Percentiles rank a stretch among this genome's conserved stretches.
These are phyloP conservation scores for Ciborinia camelliae DNA, from an alignment of 2,329 filamentous ascomycete species.

Conservation along the genomic window DNA sequence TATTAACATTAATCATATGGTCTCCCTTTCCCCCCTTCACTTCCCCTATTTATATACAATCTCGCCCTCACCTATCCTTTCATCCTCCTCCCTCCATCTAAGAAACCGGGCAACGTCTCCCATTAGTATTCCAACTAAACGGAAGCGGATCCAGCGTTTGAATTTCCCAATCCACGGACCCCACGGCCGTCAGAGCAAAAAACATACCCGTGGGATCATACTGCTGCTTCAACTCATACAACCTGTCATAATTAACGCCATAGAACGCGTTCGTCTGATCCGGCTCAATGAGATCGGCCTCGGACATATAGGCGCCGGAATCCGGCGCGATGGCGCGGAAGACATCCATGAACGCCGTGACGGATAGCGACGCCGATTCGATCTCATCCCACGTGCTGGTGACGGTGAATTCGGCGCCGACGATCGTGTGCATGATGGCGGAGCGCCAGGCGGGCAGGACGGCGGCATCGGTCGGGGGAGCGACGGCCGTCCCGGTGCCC, in stretches of 20 bases:
- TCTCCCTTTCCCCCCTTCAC: no score
- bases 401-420: constrained; percentile 13
- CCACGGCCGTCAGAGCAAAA: constrained; percentile 24
- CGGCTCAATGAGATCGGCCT: constrained; percentile 20
- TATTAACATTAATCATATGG: background rate
- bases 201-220: constrained; percentile 26
- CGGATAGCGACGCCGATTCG: constrained; percentile 41
- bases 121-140: constrained; percentile 16
- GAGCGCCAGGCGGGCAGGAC: constrained; percentile 38
- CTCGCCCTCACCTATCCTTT: no score
- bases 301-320: constrained; percentile 18
- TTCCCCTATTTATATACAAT: background rate
- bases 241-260: constrained; percentile 34
- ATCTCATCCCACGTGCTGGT: constrained; percentile 46
- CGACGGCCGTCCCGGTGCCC: constrained; percentile 7
- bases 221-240: constrained; percentile 28
- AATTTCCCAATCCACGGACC: constrained; percentile 40
- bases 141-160: constrained; percentile 19
- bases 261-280: constrained; percentile 39
- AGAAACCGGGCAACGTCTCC: constrained; percentile 10
- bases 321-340: constrained; percentile 22
- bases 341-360: constrained; percentile 26
- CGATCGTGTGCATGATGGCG: constrained; percentile 24
- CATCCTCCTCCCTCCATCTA: background rate
- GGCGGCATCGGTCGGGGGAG: constrained; percentile 33